Evolutionary conservation across 176 grass and related monocot species (phyloP).

Genomic region (Oryza glumipatula): DNA sequence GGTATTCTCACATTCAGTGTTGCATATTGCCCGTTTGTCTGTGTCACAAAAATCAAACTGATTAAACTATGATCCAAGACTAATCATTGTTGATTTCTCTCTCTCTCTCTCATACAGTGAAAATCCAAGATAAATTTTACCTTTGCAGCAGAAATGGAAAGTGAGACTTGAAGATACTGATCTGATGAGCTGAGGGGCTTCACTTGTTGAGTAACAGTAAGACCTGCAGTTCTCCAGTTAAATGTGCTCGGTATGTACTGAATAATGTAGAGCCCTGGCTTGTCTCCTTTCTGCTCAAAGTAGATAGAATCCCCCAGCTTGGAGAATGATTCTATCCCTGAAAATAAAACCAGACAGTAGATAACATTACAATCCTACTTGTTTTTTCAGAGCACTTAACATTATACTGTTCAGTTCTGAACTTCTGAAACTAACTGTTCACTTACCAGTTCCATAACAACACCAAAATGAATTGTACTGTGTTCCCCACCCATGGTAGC

Average conservation of each 20-base stretch:
- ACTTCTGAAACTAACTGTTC: background rate
- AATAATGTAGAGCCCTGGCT: constrained; percentile 62
- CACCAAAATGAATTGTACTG: constrained; percentile 85
- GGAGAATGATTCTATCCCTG: constrained; percentile 93
- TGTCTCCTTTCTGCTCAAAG: constrained; percentile 73
- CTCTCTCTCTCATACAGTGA: background rate
- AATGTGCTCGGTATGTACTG: constrained; percentile 88
- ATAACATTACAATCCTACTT: background rate
- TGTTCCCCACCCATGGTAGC: constrained; percentile 87
- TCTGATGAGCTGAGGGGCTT: constrained; percentile 61
- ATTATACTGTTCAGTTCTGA: background rate
- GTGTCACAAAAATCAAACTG: background rate
- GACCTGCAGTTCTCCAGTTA: constrained; percentile 66
- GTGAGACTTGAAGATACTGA: constrained; percentile 59
- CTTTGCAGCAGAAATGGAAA: constrained; percentile 63
- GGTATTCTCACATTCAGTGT: constrained; percentile 74
- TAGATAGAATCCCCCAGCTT: constrained; percentile 94
- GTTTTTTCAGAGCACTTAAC: background rate
- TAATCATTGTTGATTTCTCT: background rate
- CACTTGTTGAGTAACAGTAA: constrained; percentile 57
- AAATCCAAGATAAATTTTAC: constrained; percentile 11
- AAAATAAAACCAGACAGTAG: background rate
- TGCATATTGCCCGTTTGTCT: constrained; percentile 57
- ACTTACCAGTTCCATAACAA: constrained; percentile 91
- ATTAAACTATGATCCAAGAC: background rate